phyloP scores from a whole-genome alignment of 2,329 filamentous ascomycete genomes.

The Lecanicillium sp. region DNA sequence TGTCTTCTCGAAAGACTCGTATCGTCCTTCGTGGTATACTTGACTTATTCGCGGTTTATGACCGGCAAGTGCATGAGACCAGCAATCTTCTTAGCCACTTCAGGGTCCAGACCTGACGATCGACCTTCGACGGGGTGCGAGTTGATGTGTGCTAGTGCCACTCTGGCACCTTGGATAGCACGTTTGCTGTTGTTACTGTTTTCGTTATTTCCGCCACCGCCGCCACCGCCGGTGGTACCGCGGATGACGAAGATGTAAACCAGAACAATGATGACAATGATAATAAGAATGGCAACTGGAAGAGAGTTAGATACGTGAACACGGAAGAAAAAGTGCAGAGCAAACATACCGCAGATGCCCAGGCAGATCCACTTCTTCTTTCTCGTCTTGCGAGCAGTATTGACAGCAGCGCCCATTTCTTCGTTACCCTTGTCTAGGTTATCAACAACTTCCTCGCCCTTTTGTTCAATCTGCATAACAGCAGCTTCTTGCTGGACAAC shows the following conservation, averaged over 20 bases:
- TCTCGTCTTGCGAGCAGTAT: conserved; percentile 68
- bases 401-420: conserved; percentile 73
- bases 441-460: conserved; percentile 75
- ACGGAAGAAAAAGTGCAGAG: too few species aligned
- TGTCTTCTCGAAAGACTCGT: too few species aligned
- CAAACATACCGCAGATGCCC: conserved; percentile 55
- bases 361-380: conserved; percentile 98
- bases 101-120: not conserved
- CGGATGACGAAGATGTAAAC: conserved; percentile 36
- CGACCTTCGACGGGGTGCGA: conserved; percentile 9
- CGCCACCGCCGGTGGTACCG: conserved; percentile 13
- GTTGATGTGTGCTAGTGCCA: conserved; percentile 1
- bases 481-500: conserved; percentile 80
- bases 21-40: too few species aligned
- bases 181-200: conserved; percentile 21
- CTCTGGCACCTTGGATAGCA: conserved; percentile 14
- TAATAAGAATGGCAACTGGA: conserved; percentile 41
- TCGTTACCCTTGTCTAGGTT: conserved; percentile 81
- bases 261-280: conserved; percentile 43
- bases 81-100: conserved; percentile 11
- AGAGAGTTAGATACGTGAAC: conserved; percentile 16
- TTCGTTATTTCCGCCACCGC: conserved; percentile 15
- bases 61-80: conserved; percentile 17
- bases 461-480: conserved; percentile 74
- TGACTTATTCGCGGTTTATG: conserved; percentile 12